A percentile compares a stretch with the other conserved stretches of the same genome.
Evolutionary conservation across 179 eudicot genomes (phyloP).

Genomic region (Vitellaria paradoxa): DNA sequence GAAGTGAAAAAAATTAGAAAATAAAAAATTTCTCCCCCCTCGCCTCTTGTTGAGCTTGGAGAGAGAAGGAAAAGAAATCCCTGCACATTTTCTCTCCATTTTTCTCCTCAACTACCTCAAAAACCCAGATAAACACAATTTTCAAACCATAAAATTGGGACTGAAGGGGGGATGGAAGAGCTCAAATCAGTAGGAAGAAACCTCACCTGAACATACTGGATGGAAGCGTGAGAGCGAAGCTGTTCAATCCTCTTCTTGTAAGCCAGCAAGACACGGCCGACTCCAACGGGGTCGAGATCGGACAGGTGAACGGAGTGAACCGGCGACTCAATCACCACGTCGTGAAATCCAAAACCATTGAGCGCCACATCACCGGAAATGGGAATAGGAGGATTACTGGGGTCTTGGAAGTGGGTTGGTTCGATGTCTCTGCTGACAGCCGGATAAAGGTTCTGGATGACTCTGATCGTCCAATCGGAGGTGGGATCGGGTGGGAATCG

Average conservation of each 20-base stretch:
- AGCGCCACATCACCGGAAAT: slow-evolving; percentile 22
- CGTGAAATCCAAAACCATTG: slow-evolving; percentile 83
- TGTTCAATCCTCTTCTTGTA: slow-evolving; percentile 71
- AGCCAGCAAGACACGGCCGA: slow-evolving; percentile 74
- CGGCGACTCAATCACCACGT: slow-evolving; percentile 87
- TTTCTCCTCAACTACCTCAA: no score
- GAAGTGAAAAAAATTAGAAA: no score
- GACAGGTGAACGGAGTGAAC: slow-evolving; percentile 61
- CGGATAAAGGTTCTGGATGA: slow-evolving; percentile 82
- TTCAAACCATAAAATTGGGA: not conserved
- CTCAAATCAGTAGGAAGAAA: slow-evolving; percentile 13
- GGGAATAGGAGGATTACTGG: not conserved
- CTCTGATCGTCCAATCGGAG: slow-evolving; percentile 63
- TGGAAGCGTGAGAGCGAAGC: slow-evolving; percentile 40
- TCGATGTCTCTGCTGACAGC: slow-evolving; percentile 65
- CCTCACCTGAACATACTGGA: slow-evolving; percentile 72
- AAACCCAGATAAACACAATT: not conserved
- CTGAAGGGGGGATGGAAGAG: not conserved
- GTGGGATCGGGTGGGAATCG: slow-evolving; percentile 49
- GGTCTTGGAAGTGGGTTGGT: not conserved
- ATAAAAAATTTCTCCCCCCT: no score
- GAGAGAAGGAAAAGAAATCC: no score
- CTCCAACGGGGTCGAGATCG: slow-evolving; percentile 49
- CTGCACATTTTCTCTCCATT: no score
- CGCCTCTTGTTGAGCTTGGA: no score